A percentile compares a stretch with the other conserved stretches of the same genome.
phyloP scores from a whole-genome alignment of 2,329 filamentous ascomycete genomes.

The Venturia aucupariae region DNA sequence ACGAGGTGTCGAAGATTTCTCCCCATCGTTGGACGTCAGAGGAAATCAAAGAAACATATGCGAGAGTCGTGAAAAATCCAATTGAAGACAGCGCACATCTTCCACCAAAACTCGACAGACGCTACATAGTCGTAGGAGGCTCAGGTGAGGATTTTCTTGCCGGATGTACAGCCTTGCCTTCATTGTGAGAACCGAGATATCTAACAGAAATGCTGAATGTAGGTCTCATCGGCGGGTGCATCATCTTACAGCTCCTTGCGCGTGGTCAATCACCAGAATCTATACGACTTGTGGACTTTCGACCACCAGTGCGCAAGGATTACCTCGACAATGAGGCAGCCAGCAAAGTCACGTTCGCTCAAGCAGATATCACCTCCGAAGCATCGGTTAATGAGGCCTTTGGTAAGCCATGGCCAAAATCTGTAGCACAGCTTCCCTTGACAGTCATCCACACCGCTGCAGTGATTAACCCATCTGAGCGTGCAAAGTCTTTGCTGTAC shows the following conservation, averaged over 20 bases:
- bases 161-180: too few relatives aligned
- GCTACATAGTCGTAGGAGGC: constrained; percentile 33
- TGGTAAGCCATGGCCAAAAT: constrained; percentile 36
- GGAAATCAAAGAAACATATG: constrained; percentile 26
- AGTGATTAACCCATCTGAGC: constrained; percentile 43
- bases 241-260: constrained; percentile 44
- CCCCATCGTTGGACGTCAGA: constrained; percentile 25
- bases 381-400: constrained; percentile 39
- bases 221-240: constrained; percentile 48
- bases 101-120: constrained; percentile 29
- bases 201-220: background rate
- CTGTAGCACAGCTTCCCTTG: constrained; percentile 36
- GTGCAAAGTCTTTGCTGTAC: constrained; percentile 36
- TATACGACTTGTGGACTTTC: constrained; percentile 47
- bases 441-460: constrained; percentile 52
- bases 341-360: constrained; percentile 33
- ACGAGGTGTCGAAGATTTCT: constrained; percentile 15
- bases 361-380: constrained; percentile 43
- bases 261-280: constrained; percentile 42
- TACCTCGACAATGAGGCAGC: constrained; percentile 33
- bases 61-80: constrained; percentile 22
- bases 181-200: too few relatives aligned
- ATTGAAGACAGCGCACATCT: constrained; percentile 27
- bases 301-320: constrained; percentile 29
- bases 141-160: constrained; percentile 20